These are phyloP conservation scores for Trichoderma atroviride DNA, from an alignment of 2,329 filamentous ascomycete species.

Conservation along the genomic window DNA sequence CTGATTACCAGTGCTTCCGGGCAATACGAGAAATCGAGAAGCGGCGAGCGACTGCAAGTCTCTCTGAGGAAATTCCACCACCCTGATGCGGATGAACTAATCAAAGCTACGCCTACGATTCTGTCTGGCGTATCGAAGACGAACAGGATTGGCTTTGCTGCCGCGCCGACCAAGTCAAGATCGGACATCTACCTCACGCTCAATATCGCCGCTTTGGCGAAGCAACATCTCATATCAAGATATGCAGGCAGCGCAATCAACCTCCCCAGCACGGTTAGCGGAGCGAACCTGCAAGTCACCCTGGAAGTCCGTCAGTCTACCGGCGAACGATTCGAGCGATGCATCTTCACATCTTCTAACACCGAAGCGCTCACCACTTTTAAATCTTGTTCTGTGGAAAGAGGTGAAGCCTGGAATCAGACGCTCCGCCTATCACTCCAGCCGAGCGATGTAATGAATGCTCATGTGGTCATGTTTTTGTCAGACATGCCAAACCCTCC, in stretches of 20 bases:
- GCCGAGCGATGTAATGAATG: slow-evolving; percentile 75
- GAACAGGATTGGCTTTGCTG: slow-evolving; percentile 89
- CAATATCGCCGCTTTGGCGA: slow-evolving; percentile 74
- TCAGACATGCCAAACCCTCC: slow-evolving; percentile 84
- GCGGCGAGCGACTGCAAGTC: slow-evolving; percentile 76
- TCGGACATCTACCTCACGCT: slow-evolving; percentile 96
- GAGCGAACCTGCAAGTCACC: slow-evolving; percentile 81
- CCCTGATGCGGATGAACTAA: slow-evolving; percentile 75
- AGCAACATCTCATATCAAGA: slow-evolving; percentile 71
- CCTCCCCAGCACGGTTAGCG: slow-evolving; percentile 61
- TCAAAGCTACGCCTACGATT: slow-evolving; percentile 84
- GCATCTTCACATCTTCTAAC: slow-evolving; percentile 86
- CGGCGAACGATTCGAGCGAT: slow-evolving; percentile 83
- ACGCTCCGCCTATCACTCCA: slow-evolving; percentile 80
- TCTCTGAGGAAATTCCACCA: slow-evolving; percentile 78
- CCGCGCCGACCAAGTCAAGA: slow-evolving; percentile 81
- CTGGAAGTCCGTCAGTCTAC: slow-evolving; percentile 80
- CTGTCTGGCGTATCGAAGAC: slow-evolving; percentile 81
- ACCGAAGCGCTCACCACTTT: slow-evolving; percentile 78
- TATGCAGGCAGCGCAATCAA: slow-evolving; percentile 74
- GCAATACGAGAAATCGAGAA: slow-evolving; percentile 71
- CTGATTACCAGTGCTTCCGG: slow-evolving; percentile 74
- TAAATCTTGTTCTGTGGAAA: slow-evolving; percentile 79
- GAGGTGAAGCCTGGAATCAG: slow-evolving; percentile 84
- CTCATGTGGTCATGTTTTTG: slow-evolving; percentile 87